Evolutionary conservation across 257 asterid species (phyloP), one percentile per base, ranked within the genome.

Genomic region (Scutellaria barbata): DNA sequence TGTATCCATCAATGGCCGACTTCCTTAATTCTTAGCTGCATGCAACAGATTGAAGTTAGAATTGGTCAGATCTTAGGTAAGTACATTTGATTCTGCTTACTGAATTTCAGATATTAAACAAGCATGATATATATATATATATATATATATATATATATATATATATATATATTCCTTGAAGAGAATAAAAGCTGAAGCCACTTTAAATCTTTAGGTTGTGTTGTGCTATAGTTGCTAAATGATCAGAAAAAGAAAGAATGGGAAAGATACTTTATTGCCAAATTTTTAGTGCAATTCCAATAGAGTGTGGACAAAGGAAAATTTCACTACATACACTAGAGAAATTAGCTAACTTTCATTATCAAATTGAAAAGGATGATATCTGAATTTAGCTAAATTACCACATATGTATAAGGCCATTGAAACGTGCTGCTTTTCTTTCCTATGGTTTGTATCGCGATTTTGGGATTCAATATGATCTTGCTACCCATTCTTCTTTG

Each of bases 231-330:
- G 43, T 66, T 73, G 71, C 63, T 46, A 70, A 46, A 58, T 55
- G 62, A 60, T 66, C 59, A 68, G 67, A 65, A 59, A 63, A 58
- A 30, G 65, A 60, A 47, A 57, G 60, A 43, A 73, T 63, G 72
- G 76, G 7, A 61, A 61, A 55, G 60, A 73, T 33, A 71, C 82
- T 77, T 69, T 74, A 66, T 73, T 22, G 47, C 43, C 55, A 53
- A 51, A 55, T 60, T 83, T 73, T 37, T 16, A 66, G 67, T 70
- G 79, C 67, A 58, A 61, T 40, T 79, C 76, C 83, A 70, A 63
- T 50, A 68, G 74, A 55, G 78, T 63, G 68, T 84, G 86, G 81
- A 74, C 78, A 78, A 73, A 69, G 66, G 59, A 35, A 74, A 69
- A 45, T 41, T 79, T 53, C 58, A 67, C 58, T 60, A 51, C 20